A percentile compares a stretch with the other conserved stretches of the same genome.
phyloP scores from a whole-genome alignment of 306 rosid genomes.

The Aeschynomene evenia region DNA sequence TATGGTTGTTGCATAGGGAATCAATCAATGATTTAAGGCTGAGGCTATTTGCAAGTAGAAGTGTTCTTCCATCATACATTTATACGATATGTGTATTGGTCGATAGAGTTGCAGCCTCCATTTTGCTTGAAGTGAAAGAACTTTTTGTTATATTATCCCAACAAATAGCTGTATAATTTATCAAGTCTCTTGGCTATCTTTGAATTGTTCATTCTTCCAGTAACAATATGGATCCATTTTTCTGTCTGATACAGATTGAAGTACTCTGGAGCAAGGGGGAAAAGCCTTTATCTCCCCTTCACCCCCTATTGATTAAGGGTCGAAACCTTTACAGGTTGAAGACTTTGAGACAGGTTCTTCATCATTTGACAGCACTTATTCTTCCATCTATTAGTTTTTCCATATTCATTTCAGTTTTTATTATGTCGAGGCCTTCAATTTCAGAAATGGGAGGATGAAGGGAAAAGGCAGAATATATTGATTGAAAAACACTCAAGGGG shows the following conservation, averaged over 20 bases:
- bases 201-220: slow-evolving; percentile 4
- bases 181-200: neutral
- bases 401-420: slow-evolving; percentile 13
- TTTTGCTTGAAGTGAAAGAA: neutral
- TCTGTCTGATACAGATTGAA: slow-evolving; percentile 62
- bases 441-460: slow-evolving; percentile 82
- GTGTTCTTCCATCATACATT: neutral
- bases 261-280: slow-evolving; percentile 96
- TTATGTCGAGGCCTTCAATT: slow-evolving; percentile 6
- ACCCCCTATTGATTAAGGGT: slow-evolving; percentile 84
- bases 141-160: neutral
- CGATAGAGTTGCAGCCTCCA: neutral
- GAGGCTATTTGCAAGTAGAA: neutral
- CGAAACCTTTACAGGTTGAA: slow-evolving; percentile 82
- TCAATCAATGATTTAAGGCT: neutral
- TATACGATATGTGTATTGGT: neutral
- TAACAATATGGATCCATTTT: slow-evolving; percentile 8
- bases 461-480: slow-evolving; percentile 57
- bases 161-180: slow-evolving; percentile 6
- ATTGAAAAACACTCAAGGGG: slow-evolving; percentile 86
- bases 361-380: slow-evolving; percentile 8
- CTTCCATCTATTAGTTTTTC: slow-evolving; percentile 2
- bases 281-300: slow-evolving; percentile 76
- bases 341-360: slow-evolving; percentile 84
- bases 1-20: neutral